Base-by-base conservation (phyloP, 352 stramenopile genomes). In the Phytophthora megakarya region DNA sequence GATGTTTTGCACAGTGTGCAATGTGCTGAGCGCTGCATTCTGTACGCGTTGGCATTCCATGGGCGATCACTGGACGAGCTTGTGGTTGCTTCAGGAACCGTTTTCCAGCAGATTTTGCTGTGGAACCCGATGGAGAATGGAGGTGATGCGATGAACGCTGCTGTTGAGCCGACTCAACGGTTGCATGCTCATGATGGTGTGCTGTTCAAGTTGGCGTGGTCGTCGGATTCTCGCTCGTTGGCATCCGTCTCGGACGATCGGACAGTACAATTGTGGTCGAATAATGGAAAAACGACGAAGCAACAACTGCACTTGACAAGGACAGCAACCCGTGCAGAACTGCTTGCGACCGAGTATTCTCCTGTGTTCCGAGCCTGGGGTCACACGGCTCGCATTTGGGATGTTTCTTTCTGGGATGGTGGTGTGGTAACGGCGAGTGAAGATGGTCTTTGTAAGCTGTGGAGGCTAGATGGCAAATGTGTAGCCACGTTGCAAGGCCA, bases 201-300 rank as follows among this genome's bases (percentile, higher is more conserved):
- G 23, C 78, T 96, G 35, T 96, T 96, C 54, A 91, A 93, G 58
- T 56, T 96, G 10, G 56, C 74, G 37, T 96, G 88, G 88, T 94
- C 86, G 1, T 69, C 38, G 5, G 79, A 93, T 46, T 86, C 81
- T 11, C 62, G 64, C 12, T 79, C 77, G 39, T 72, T 96, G 25
- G 82, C 78, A n/a, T 95, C 88, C 10, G 86, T 95, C 8, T 96
- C 88, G 25, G 88, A 96, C 47, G 88, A 96, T 53, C 83, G 88
- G 7, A 93, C 88, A 1, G 73, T 96, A 3, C 86, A 94, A 58
- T 73, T 96, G 33, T 96, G 88, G 86, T 88, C 80, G 2, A 83
- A 81, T 32, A 46, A 71, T 25, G 49, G 35, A 0, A 62, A 16
- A n/a, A 35, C 39, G 7, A 74, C 37, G 25, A 42, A 30, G 10